Evolutionary conservation across 106 monocot genomes (phyloP).

Genomic region (Iris macrosiphon): DNA sequence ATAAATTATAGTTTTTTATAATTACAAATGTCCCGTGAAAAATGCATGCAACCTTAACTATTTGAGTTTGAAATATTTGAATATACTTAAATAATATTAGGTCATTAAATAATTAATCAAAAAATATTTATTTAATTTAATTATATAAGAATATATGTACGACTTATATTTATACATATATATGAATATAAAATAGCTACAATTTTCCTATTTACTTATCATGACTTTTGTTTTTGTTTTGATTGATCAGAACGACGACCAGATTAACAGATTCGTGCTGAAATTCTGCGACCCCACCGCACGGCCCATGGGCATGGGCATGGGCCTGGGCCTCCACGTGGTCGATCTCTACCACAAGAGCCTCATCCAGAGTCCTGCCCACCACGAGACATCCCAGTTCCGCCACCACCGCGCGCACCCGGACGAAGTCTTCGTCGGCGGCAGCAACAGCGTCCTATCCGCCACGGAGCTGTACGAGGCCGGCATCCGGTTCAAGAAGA

Average conservation of each 20-base stretch:
- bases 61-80: too few relatives aligned
- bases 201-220: too few relatives aligned
- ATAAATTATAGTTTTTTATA: too few relatives aligned
- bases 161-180: too few relatives aligned
- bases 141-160: too few relatives aligned
- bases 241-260: constrained; percentile 56
- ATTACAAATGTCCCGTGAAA: too few relatives aligned
- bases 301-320: not conserved
- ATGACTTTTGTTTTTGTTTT: not conserved
- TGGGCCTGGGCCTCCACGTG: constrained; percentile 45
- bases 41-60: too few relatives aligned
- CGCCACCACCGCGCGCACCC: not conserved
- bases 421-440: constrained; percentile 7
- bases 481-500: constrained; percentile 51
- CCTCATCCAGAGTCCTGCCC: constrained; percentile 32
- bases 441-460: constrained; percentile 46
- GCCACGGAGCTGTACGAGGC: constrained; percentile 77
- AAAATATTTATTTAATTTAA: too few relatives aligned
- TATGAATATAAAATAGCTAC: too few relatives aligned
- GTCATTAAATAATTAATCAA: too few relatives aligned
- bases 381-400: not conserved
- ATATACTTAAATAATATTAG: too few relatives aligned
- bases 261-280: constrained; percentile 53
- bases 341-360: constrained; percentile 63
- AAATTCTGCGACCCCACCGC: constrained; percentile 28